Evolutionary conservation across 1,284 basidiomycete species (phyloP), one percentile per base, ranked within the genome.

Genomic region (Irpex sp.): DNA sequence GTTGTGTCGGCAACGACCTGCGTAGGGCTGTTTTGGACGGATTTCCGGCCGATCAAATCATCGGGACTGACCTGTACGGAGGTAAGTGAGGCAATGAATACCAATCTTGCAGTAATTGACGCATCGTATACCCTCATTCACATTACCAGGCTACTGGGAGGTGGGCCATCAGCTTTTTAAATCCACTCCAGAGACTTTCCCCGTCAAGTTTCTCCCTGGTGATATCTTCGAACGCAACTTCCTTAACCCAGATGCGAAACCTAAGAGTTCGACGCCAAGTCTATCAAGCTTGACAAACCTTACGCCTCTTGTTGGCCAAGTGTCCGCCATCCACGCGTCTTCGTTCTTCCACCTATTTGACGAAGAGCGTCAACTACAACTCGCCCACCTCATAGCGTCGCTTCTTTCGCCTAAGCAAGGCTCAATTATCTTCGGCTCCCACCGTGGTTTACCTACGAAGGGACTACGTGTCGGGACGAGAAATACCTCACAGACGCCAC

Each of bases 321-420:
- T 80, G 42, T 77, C 80, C 8, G 79, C 75, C 10, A 80, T 84
- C 36, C 77, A 82, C 65, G 74, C 77, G 4, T 78, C 79, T 9
- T 68, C 76, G 1, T 77, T 84, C 67, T 84, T 84, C 71, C 82
- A 84, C 65, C 73, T 84, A 19, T 84, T 84, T 69, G 64, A 71
- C 58, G 75, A 82, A 65, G 74, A 74, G 19, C 57, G 73, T 36
- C 81, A 84, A 67, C 56, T 69, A 8, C 58, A 74, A 35, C 70
- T 45, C 39, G 39, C 39, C 39, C 39, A 45, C n/a, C 39, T 45
- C 39, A n/a, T 14, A 12, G n/a, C 12, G 4, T 12, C 39, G 39
- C 39, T 45, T 12, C n/a, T 45, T 12, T 45, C 39, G 7, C 68
- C 76, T 1, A 65, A 71, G 53, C 71, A 74, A 0, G 77, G 76